Evolutionary conservation across 1,284 basidiomycete species (phyloP), one percentile per base, ranked within the genome.

Genomic region (Athelia sp.): DNA sequence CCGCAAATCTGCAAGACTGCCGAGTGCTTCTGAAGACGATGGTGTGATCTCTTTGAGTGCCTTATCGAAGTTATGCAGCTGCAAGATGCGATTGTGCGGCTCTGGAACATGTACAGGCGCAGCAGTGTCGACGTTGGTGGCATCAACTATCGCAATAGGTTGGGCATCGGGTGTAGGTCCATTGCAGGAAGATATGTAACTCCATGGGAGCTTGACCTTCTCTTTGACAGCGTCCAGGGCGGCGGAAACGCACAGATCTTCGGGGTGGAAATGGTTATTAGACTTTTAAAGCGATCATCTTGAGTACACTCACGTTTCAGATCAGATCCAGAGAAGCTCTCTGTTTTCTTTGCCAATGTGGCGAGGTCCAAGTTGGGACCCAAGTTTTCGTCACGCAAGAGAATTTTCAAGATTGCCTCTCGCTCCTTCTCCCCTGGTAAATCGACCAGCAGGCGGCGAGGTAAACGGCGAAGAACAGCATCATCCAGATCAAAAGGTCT

Each of bases 271-370:
- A 43, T 51, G 49, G 50, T 52, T 21, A 60, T 54, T 54, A 21
- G 52, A 44, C 58, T 32, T 26, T 31, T 56, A 61, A 54, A 52
- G 51, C 32, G 17, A 44, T 21, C 3, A 35, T 10, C 47, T 47
- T n/a, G 32, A 21, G 35, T 22, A 42, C 21, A 34, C 90, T 65
- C 56, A 94, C 93, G 90, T 66, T 94, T 95, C 51, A 96, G 71
- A 65, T 96, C 93, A n/a, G 90, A 93, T 15, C 93, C 93, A 48
- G 93, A 95, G 68, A 93, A 96, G 51, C 80, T 82, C 48, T 90
- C 89, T 0, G 93, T 93, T 60, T 82, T 78, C 62, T 78, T 79
- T 2, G 90, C 88, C 19, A 95, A 67, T 21, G 63, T 62, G 43
- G 73, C 69, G 4, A 88, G 62, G 58, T 90, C 81, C 2, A 94